These are phyloP conservation scores for Gossypium aridum DNA, from an alignment of 441 rosid species.

Conservation along the genomic window DNA sequence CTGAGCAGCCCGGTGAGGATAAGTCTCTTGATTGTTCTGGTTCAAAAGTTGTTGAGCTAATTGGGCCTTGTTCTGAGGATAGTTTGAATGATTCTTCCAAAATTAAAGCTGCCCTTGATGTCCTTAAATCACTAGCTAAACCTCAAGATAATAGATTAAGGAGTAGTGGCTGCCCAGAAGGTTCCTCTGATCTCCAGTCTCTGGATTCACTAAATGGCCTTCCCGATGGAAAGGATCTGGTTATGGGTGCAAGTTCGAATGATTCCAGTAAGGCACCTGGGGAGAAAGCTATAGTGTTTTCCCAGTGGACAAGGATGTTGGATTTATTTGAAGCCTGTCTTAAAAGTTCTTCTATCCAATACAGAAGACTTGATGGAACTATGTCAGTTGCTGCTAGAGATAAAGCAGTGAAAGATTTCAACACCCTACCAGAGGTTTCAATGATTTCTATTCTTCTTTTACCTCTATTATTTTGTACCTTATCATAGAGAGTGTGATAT, in stretches of 20 bases:
- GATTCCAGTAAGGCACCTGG: conserved; percentile 31
- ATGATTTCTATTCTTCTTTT: not conserved
- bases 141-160: conserved; percentile 25
- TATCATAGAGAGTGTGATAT: not conserved
- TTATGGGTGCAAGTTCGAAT: conserved; percentile 17
- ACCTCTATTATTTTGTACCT: not conserved
- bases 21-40: conserved; percentile 23
- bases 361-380: conserved; percentile 91
- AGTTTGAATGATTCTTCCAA: conserved; percentile 51
- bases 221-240: conserved; percentile 14
- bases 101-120: conserved; percentile 78
- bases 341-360: conserved; percentile 56
- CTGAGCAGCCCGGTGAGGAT: conserved; percentile 30
- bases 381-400: conserved; percentile 84
- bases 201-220: conserved; percentile 10
- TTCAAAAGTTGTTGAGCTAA: conserved; percentile 27
- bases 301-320: conserved; percentile 94
- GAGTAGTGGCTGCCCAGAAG: conserved; percentile 19
- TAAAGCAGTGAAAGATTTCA: conserved; percentile 89
- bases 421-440: conserved; percentile 70
- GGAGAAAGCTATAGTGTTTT: conserved; percentile 84
- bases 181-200: conserved; percentile 18
- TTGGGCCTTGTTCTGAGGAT: conserved; percentile 22
- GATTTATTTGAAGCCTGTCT: conserved; percentile 77
- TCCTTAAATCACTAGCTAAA: conserved; percentile 52